Evolutionary conservation across 2,329 filamentous ascomycete species (phyloP), one percentile per base, ranked within the genome.

Genomic region (Diaporthe sp.): DNA sequence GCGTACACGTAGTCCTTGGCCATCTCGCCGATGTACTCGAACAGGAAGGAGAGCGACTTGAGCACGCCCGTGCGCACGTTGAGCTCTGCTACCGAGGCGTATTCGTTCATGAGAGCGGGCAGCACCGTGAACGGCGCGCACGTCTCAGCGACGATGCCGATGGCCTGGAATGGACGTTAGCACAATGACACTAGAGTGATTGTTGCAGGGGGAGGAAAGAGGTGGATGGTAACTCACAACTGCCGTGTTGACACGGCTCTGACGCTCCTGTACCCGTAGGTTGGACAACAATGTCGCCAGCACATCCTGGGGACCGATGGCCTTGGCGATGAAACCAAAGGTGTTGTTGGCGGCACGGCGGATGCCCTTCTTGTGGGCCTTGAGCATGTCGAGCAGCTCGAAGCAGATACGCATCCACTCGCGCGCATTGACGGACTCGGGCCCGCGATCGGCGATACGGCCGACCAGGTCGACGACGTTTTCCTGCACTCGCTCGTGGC

Each of bases 401-500:
- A 99, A 99, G 87, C 97, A 99, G 83, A 99, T 99, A 83, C 97
- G 93, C 97, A 99, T 99, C 97, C 97, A 99, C 85, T 99, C 97
- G 81, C 97, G 92, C 19, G 97, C 96, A 82, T 98, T 98, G 82
- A 99, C 97, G 78, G 94, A 96, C 85, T 99, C 97, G 1, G 97
- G 96, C 1, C 97, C 97, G 79, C 97, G 94, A 85, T 99, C 97
- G 22, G 97, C 97, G 80, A 99, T 98, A 88, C 97, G 96, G 74
- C 97, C 97, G 28, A 99, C 97, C 2, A 99, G 90, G 83, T 99
- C 97, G 80, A 99, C 98, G 0, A 97, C 98, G 85, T 99, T 99
- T 82, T 99, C 97, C 84, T 99, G 97, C 58, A 99, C 97, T 86
- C 99, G 99, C 83, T 99, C 97, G 86, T 99, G 97, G 78, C 97